Percentiles rank a stretch among this genome's conserved stretches.
Evolutionary conservation across 176 grass and related monocot genomes (phyloP).

Genomic region (Triticum turgidum): DNA sequence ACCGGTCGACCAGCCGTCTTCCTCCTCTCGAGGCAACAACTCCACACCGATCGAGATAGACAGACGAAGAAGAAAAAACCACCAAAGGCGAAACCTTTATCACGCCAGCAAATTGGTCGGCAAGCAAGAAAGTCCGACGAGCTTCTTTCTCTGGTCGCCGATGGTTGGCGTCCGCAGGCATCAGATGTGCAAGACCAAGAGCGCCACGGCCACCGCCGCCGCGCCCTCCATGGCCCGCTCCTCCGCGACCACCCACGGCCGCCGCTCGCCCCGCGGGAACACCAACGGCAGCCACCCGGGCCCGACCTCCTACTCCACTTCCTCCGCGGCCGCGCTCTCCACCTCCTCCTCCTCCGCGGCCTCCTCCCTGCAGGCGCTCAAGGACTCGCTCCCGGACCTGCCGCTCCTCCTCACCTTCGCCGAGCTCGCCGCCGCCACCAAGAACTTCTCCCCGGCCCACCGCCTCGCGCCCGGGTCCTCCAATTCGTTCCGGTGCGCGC

Average conservation of each 20-base stretch:
- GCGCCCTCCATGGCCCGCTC: not conserved
- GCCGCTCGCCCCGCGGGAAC: not conserved
- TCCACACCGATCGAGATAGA: not conserved
- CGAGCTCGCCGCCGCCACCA: conserved; percentile 64
- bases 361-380: conserved; percentile 48
- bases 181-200: conserved; percentile 78
- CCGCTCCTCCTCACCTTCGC: conserved; percentile 63
- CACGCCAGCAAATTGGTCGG: not conserved
- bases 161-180: not conserved
- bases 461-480: conserved; percentile 35
- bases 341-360: conserved; percentile 51
- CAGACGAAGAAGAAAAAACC: no score
- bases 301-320: not conserved
- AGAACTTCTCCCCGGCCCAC: conserved; percentile 58
- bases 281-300: conserved; percentile 6
- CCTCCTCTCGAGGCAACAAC: not conserved
- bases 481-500: conserved; percentile 62
- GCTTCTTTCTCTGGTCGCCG: not conserved
- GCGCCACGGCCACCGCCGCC: conserved; percentile 41
- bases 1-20: not conserved
- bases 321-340: conserved; percentile 27
- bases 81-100: conserved; percentile 7
- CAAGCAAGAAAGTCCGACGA: not conserved
- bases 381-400: conserved; percentile 55
- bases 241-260: not conserved